These are phyloP conservation scores for Yamadazyma membranifaciens DNA, from an alignment of 1,139 yeast genomes.

Conservation along the genomic window DNA sequence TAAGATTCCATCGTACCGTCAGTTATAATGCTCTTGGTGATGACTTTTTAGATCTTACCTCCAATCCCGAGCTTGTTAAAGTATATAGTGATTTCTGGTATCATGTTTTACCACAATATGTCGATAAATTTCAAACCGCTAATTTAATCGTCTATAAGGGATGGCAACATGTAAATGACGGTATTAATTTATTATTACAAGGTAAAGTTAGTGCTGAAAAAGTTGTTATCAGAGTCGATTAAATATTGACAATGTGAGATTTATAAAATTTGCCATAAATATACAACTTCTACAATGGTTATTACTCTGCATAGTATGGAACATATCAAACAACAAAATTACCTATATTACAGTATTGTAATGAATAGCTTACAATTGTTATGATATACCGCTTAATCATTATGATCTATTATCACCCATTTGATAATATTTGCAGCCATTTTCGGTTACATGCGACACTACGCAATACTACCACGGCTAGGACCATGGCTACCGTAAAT, in stretches of 20 bases:
- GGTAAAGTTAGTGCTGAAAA: constrained; percentile 39
- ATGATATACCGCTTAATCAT: too few species aligned
- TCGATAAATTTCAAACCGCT: constrained; percentile 21
- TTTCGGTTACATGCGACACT: not conserved
- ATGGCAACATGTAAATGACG: constrained; percentile 29
- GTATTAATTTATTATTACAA: constrained; percentile 25
- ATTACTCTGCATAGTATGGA: too few species aligned
- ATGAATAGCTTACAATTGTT: too few species aligned
- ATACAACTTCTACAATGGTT: not conserved
- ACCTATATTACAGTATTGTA: too few species aligned
- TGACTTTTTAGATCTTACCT: not conserved
- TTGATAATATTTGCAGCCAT: constrained; percentile 2
- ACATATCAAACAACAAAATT: too few species aligned
- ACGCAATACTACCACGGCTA: not conserved
- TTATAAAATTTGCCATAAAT: too few species aligned
- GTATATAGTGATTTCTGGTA: constrained; percentile 13
- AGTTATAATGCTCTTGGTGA: constrained; percentile 7
- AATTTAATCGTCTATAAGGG: constrained; percentile 36
- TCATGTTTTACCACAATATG: constrained; percentile 3
- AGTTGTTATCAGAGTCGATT: constrained; percentile 24
- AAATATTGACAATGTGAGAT: not conserved
- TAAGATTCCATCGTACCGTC: constrained; percentile 4
- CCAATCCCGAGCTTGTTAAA: constrained; percentile 11
- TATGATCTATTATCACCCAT: too few species aligned
- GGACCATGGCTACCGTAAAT: not conserved